phyloP scores from a whole-genome alignment of 345 rosid genomes.

The Abelmoschus esculentus region DNA sequence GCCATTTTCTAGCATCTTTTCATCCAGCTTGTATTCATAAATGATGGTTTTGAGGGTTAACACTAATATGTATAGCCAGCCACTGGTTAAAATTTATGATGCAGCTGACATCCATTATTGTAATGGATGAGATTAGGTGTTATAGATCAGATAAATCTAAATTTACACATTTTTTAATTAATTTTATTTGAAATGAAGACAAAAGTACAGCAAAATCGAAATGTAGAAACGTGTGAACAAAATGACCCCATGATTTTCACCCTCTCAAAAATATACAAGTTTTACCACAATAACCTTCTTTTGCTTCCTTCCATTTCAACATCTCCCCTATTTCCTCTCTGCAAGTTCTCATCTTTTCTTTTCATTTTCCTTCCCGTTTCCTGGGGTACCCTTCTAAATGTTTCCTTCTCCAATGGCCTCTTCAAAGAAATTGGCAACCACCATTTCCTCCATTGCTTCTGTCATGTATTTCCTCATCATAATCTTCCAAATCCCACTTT shows the following conservation, averaged over 20 bases:
- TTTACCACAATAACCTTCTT: neutral
- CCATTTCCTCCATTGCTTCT: slow-evolving; percentile 45
- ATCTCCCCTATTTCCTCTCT: neutral
- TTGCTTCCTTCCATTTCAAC: neutral
- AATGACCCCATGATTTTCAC: neutral
- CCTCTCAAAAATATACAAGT: neutral
- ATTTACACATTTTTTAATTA: no score
- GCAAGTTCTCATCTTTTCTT: neutral
- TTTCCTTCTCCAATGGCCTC: slow-evolving; percentile 28
- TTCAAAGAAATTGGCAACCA: slow-evolving; percentile 52
- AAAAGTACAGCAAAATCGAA: neutral
- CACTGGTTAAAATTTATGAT: no score
- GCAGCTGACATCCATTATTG: no score
- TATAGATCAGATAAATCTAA: no score
- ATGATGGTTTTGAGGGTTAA: neutral
- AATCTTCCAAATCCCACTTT: slow-evolving; percentile 73
- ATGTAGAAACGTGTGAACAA: neutral
- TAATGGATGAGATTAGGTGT: no score
- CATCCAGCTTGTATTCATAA: neutral
- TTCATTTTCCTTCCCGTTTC: neutral
- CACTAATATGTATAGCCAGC: neutral
- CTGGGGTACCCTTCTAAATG: neutral
- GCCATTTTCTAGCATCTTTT: neutral
- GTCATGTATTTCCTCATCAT: slow-evolving; percentile 38
- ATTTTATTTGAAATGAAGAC: neutral